Percentiles rank a stretch among this genome's conserved stretches.
Evolutionary conservation across 1,284 basidiomycete genomes (phyloP).

Genomic region (Trametes hirsuta): DNA sequence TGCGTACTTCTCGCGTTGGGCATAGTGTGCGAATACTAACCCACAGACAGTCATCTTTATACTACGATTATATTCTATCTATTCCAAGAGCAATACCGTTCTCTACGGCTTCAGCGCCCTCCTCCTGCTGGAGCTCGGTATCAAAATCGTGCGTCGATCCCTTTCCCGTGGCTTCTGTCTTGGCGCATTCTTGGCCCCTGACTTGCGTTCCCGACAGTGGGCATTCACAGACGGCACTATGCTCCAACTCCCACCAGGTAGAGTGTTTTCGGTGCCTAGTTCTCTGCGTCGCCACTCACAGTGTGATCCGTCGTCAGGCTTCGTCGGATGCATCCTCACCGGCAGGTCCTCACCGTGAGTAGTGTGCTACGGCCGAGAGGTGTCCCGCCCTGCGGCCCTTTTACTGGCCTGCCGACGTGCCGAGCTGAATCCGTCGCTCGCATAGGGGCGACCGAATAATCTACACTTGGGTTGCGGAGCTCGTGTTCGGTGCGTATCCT

Average conservation of each 20-base stretch:
- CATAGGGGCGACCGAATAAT: slow-evolving; percentile 30
- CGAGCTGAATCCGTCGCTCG: background rate
- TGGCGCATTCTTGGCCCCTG: background rate
- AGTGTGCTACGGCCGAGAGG: slow-evolving; percentile 5
- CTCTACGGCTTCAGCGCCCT: slow-evolving; percentile 22
- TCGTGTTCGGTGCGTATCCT: slow-evolving; percentile 28
- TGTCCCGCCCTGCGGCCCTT: background rate
- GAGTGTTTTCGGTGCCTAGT: background rate
- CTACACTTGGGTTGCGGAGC: slow-evolving; percentile 34
- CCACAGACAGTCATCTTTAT: slow-evolving; percentile 29
- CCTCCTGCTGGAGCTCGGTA: slow-evolving; percentile 20
- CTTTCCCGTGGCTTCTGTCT: background rate
- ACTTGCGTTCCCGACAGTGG: slow-evolving; percentile 21
- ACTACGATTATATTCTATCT: slow-evolving; percentile 29
- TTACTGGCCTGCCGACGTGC: background rate
- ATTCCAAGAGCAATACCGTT: slow-evolving; percentile 23
- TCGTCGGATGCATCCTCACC: slow-evolving; percentile 32
- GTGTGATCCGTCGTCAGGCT: slow-evolving; percentile 19
- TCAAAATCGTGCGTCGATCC: slow-evolving; percentile 26
- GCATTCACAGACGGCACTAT: slow-evolving; percentile 31
- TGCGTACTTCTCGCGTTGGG: slow-evolving; percentile 12
- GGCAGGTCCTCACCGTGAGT: slow-evolving; percentile 29
- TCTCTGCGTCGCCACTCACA: background rate
- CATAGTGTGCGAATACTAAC: background rate
- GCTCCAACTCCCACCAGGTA: slow-evolving; percentile 31